Conservation (phyloP, 306 rosid genomes). For the Clitoria ternatea region DNA sequence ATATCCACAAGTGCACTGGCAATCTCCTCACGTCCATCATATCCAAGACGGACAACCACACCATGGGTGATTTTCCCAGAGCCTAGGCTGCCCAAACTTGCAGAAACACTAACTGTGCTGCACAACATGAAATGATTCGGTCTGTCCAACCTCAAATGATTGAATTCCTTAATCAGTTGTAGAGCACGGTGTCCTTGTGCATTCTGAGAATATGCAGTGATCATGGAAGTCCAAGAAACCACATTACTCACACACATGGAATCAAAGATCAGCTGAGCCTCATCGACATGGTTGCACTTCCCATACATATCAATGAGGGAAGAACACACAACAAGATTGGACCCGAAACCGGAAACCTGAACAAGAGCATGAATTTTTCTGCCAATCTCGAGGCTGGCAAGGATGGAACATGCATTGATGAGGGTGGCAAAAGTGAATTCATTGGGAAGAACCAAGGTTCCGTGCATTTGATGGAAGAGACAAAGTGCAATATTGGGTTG, state of each 20-base stretch:
- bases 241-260: slow-evolving; percentile 55
- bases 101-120: slow-evolving; percentile 62
- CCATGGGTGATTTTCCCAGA: slow-evolving; percentile 72
- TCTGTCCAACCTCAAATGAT: slow-evolving; percentile 17
- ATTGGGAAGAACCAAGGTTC: slow-evolving; percentile 47
- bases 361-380: slow-evolving; percentile 49
- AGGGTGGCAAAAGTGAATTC: slow-evolving; percentile 68
- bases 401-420: slow-evolving; percentile 64
- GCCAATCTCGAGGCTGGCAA: slow-evolving; percentile 47
- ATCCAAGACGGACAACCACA: slow-evolving; percentile 46
- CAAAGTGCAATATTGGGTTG: slow-evolving; percentile 43
- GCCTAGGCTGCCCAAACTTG: slow-evolving; percentile 66
- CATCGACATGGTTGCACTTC: slow-evolving; percentile 58
- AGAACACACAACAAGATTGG: slow-evolving; percentile 57
- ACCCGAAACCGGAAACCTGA: slow-evolving; percentile 45
- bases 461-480: slow-evolving; percentile 45
- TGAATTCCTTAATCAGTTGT: slow-evolving; percentile 51
- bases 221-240: slow-evolving; percentile 88
- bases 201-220: slow-evolving; percentile 71
- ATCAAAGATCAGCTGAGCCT: slow-evolving; percentile 55
- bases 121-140: slow-evolving; percentile 79
- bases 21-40: slow-evolving; percentile 51
- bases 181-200: slow-evolving; percentile 59
- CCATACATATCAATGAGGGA: slow-evolving; percentile 83
- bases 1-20: slow-evolving; percentile 79